Evolutionary conservation across 177 flowering plant genomes (phyloP).

Genomic region (Vitis hybrid): DNA sequence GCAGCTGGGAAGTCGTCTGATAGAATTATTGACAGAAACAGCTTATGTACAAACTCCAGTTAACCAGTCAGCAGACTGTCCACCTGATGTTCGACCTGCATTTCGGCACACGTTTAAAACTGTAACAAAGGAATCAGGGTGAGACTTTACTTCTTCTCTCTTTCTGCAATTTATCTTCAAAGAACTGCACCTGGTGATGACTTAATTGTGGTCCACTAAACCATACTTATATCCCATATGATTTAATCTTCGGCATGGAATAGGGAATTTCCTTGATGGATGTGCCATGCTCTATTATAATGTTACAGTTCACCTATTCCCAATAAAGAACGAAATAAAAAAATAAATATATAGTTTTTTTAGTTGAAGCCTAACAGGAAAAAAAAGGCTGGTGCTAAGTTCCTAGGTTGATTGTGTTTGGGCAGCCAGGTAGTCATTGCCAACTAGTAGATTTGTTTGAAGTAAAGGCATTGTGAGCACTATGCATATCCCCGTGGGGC

Average conservation of each 20-base stretch:
- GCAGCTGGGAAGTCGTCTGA: conserved; percentile 89
- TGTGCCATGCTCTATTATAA: neutral
- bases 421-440: neutral
- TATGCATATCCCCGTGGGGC: neutral
- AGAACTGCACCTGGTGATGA: neutral
- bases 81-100: conserved; percentile 94
- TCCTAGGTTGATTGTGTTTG: neutral
- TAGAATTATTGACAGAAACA: conserved; percentile 72
- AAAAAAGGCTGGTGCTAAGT: no score
- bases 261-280: neutral
- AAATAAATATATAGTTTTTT: no score
- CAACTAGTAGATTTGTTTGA: neutral
- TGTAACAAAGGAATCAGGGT: conserved; percentile 56
- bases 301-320: neutral
- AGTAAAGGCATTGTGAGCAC: neutral
- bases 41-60: conserved; percentile 82
- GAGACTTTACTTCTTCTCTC: conserved; percentile 16
- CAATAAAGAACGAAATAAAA: no score
- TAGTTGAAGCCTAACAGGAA: no score
- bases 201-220: neutral
- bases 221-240: neutral
- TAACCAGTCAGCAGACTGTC: conserved; percentile 56
- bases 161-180: neutral
- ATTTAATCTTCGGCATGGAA: neutral
- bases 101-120: conserved; percentile 67